Conservation (phyloP, 192 early-diverging fungal genomes). For the Backusella macrospora region DNA sequence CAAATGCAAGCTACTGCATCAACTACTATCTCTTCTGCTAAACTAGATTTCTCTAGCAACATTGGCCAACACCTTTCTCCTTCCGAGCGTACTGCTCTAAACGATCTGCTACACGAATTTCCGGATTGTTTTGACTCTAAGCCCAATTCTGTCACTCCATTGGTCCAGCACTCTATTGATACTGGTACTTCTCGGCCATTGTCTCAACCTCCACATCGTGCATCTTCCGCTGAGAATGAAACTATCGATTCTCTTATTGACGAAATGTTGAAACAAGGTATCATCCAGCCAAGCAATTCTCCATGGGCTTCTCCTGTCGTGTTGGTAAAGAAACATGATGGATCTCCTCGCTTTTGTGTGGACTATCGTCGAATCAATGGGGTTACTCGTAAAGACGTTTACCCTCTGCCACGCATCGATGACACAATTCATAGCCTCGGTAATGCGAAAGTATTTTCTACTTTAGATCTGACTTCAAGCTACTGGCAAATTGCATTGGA, state of each 20-base stretch:
- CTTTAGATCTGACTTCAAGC: conserved; percentile 42
- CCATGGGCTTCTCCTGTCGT: conserved; percentile 48
- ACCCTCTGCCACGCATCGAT: conserved; percentile 54
- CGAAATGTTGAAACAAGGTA: conserved; percentile 38
- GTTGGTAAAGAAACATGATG: conserved; percentile 50
- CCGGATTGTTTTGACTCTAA: neutral
- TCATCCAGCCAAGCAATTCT: conserved; percentile 42
- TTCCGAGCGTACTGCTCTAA: no score
- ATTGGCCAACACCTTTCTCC: no score
- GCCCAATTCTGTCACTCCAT: neutral
- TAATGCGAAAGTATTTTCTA: conserved; percentile 40
- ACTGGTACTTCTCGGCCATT: neutral
- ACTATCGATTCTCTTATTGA: conserved; percentile 21
- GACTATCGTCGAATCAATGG: conserved; percentile 54
- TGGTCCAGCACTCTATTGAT: conserved; percentile 1
- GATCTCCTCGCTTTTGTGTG: conserved; percentile 40
- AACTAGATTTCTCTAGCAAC: no score
- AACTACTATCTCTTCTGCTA: no score
- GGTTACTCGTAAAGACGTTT: conserved; percentile 46
- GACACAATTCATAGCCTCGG: conserved; percentile 40
- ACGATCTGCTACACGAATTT: no score
- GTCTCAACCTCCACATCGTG: conserved; percentile 20
- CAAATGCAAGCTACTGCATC: no score
- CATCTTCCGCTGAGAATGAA: conserved; percentile 24
- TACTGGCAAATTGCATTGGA: conserved; percentile 46